Base-by-base conservation (phyloP, 2,329 filamentous ascomycete species). In the Cladosporium cucumerinum region DNA sequence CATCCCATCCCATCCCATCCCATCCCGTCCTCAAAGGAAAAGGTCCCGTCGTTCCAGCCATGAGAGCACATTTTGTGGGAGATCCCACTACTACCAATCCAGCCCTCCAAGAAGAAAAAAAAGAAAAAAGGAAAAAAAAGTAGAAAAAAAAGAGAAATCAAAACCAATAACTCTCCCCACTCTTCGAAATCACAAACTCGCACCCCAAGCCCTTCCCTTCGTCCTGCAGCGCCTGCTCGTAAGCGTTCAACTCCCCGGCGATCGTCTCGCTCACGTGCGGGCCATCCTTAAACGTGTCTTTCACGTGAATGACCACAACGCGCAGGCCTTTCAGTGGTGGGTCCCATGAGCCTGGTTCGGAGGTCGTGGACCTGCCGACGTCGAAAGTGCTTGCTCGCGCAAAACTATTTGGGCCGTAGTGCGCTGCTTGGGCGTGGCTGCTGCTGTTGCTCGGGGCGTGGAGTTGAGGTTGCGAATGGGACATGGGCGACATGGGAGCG, bases 231-330 rank as follows among this genome's bases (percentile, higher is more conserved):
- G 65, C 66, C 49, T 66, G 70, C 66, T 93, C 91, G 66, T 91
- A 82, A 28, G 86, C 86, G 21, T 79, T 74, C 58, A 98, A 77
- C 75, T 97, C 87, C 66, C 81, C 74, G 25, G 95, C 72, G 39
- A 98, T 96, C 1, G 79, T 83, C 3, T 91, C 87, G 39, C 82
- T 85, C 1, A 84, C 86, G 57, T 80, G 76, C 28, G 86, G 86
- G 0, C 87, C 91, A 74, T 97, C 93, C 10, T 83, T 81, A 63
- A 97, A 80, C 25, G 85, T 89, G 69, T 98, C 94, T 76, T 99
- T 99, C 73, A 98, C 86, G 74, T 99, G 95, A 43, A 98, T 98
- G 63, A 98, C 87, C 58, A 97, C 88, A 1, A 99, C 82, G 68
- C 87, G 90, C 30, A 98, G 75, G 0, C 92, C 93, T 61, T 83